Conservation (phyloP, 768 basidiomycete genomes). For the Mycena polygramma region DNA sequence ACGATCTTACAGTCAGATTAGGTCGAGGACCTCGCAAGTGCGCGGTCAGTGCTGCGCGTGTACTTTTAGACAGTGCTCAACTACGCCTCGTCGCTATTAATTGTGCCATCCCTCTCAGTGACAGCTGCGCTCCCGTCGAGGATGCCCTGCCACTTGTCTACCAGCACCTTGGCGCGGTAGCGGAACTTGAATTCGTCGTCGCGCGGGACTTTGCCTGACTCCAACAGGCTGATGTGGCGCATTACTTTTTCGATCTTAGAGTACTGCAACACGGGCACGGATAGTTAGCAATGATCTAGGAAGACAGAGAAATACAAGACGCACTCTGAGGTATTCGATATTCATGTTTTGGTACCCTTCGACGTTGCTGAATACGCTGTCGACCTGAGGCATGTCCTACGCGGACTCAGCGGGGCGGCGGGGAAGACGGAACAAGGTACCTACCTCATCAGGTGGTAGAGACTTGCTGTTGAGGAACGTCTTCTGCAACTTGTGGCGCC, state of each 20-base stretch:
- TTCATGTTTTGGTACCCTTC: slow-evolving; percentile 83
- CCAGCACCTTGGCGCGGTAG: slow-evolving; percentile 75
- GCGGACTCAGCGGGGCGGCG: no score
- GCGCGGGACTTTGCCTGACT: slow-evolving; percentile 69
- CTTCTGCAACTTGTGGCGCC: slow-evolving; percentile 94
- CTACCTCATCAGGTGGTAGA: slow-evolving; percentile 68
- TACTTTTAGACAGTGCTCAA: no score
- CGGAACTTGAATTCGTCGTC: slow-evolving; percentile 77
- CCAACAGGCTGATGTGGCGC: slow-evolving; percentile 81
- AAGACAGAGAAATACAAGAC: slow-evolving; percentile 22
- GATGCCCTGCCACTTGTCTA: slow-evolving; percentile 77
- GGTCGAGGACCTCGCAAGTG: no score
- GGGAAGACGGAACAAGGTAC: slow-evolving; percentile 26
- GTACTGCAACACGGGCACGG: slow-evolving; percentile 58
- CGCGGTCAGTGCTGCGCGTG: no score
- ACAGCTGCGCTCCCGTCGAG: no score
- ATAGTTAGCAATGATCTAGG: not conserved
- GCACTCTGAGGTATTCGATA: slow-evolving; percentile 73
- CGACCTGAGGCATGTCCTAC: slow-evolving; percentile 64
- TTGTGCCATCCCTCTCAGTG: no score
- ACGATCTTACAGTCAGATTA: no score
- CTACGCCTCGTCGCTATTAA: no score
- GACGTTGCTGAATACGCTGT: not conserved
- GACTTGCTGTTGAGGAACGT: slow-evolving; percentile 79
- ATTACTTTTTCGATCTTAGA: slow-evolving; percentile 91